Conservation (phyloP, 306 rosid genomes). For the Senna siamea region DNA sequence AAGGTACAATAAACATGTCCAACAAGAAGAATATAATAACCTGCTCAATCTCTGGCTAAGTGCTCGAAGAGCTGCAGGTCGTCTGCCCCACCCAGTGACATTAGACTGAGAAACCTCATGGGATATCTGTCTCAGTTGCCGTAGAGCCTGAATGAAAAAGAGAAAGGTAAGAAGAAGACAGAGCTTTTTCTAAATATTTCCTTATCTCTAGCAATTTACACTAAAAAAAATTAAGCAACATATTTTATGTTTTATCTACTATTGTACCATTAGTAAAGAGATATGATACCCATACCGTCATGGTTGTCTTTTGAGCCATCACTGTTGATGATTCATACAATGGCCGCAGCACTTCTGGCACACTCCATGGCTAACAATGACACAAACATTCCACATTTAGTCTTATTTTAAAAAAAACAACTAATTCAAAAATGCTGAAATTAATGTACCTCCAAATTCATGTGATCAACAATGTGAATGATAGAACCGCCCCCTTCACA, state of each 20-base stretch:
- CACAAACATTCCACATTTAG: constrained; percentile 27
- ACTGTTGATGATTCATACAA: constrained; percentile 88
- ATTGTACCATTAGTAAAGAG: constrained; percentile 17
- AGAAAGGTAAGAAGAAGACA: constrained; percentile 2
- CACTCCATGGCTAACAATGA: constrained; percentile 83
- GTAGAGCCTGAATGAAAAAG: constrained; percentile 65
- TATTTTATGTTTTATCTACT: too few relatives aligned
- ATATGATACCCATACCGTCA: constrained; percentile 71
- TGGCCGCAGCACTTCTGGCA: constrained; percentile 95
- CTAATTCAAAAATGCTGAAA: neutral
- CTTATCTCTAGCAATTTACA: neutral
- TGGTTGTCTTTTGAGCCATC: constrained; percentile 92
- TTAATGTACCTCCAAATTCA: constrained; percentile 80
- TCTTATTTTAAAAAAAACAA: neutral
- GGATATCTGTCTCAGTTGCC: constrained; percentile 91
- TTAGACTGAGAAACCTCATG: constrained; percentile 92
- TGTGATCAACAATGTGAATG: constrained; percentile 92
- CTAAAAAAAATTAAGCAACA: constrained; percentile 6
- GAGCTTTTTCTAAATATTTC: neutral
- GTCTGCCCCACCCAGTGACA: constrained; percentile 93
- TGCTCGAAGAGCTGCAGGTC: constrained; percentile 91
- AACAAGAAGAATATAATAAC: constrained; percentile 45
- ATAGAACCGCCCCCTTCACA: constrained; percentile 99
- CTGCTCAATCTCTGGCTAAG: constrained; percentile 92
- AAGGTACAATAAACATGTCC: constrained; percentile 12